Evolutionary conservation across 1,284 basidiomycete species (phyloP).

Genomic region (Cerioporus squamosus): DNA sequence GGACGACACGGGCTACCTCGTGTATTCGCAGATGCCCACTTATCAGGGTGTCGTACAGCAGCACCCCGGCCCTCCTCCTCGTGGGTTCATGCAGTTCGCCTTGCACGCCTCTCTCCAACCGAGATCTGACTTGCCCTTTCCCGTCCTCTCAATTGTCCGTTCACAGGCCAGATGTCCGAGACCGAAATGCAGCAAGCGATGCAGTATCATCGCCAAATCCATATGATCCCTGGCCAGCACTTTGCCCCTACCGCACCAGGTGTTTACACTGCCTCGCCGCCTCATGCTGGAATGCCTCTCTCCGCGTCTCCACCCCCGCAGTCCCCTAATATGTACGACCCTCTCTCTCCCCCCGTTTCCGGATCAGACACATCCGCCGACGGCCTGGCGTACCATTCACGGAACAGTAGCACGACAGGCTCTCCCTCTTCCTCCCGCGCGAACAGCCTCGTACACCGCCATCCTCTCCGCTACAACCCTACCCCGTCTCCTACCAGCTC

Average conservation of each 20-base stretch:
- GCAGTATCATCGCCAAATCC: conserved; percentile 35
- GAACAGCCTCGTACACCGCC: conserved; percentile 74
- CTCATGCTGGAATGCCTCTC: conserved; percentile 55
- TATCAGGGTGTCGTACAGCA: conserved; percentile 46
- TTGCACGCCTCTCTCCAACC: conserved; percentile 39
- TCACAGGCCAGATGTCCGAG: conserved; percentile 57
- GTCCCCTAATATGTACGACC: conserved; percentile 79
- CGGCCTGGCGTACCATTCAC: conserved; percentile 69
- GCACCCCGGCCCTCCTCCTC: conserved; percentile 45
- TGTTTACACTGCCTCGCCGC: conserved; percentile 52
- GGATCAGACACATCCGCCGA: conserved; percentile 84
- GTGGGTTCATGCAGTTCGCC: conserved; percentile 51
- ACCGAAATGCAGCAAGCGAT: conserved; percentile 46
- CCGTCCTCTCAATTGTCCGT: conserved; percentile 35
- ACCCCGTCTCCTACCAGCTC: conserved; percentile 78
- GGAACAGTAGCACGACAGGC: conserved; percentile 75
- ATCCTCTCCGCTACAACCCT: conserved; percentile 70
- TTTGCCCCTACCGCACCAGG: conserved; percentile 39
- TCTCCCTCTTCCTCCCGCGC: conserved; percentile 76
- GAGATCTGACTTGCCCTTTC: conserved; percentile 40
- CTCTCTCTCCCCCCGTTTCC: conserved; percentile 79
- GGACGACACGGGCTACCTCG: conserved; percentile 44
- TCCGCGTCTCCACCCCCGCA: conserved; percentile 69
- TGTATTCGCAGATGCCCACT: conserved; percentile 45
- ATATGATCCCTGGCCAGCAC: conserved; percentile 33